A percentile compares a stretch with the other conserved stretches of the same genome.
phyloP scores from a whole-genome alignment of 2,329 filamentous ascomycete species.

The Coniochaeta sp. region DNA sequence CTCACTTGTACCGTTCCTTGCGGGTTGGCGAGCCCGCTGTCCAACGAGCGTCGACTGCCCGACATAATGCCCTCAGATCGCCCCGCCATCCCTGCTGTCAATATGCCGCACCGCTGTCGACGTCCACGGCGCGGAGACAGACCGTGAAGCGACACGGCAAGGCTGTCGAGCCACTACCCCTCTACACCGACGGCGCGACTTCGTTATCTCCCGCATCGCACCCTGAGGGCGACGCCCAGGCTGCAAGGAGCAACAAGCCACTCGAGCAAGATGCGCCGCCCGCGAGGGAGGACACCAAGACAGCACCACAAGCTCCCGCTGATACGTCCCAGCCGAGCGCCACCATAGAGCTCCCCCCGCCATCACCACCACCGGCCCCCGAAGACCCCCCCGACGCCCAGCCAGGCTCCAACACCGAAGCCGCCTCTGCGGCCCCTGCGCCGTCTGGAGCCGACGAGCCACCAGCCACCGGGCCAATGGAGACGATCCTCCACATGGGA shows the following conservation, averaged over 20 bases:
- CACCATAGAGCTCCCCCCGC: neutral
- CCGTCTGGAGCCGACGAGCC: neutral
- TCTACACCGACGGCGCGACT: neutral
- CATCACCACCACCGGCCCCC: neutral
- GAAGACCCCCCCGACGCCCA: neutral
- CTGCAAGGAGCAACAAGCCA: neutral
- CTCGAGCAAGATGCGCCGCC: neutral
- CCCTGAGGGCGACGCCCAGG: neutral
- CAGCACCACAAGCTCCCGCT: neutral
- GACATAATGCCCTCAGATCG: neutral
- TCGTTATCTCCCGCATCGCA: neutral
- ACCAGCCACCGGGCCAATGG: slow-evolving; percentile 32
- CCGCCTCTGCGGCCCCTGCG: neutral
- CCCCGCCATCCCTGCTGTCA: neutral
- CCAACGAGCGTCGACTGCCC: neutral
- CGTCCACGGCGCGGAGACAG: neutral
- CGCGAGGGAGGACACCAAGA: neutral
- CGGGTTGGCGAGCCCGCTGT: neutral
- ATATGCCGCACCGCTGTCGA: neutral
- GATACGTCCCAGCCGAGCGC: neutral
- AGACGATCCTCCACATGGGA: slow-evolving; percentile 37
- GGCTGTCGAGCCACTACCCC: neutral
- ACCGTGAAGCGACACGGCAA: neutral
- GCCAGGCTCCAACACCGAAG: neutral
- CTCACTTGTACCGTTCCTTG: neutral